Conservation (phyloP, 352 stramenopile species). For the Thraustochytrium sp. region DNA sequence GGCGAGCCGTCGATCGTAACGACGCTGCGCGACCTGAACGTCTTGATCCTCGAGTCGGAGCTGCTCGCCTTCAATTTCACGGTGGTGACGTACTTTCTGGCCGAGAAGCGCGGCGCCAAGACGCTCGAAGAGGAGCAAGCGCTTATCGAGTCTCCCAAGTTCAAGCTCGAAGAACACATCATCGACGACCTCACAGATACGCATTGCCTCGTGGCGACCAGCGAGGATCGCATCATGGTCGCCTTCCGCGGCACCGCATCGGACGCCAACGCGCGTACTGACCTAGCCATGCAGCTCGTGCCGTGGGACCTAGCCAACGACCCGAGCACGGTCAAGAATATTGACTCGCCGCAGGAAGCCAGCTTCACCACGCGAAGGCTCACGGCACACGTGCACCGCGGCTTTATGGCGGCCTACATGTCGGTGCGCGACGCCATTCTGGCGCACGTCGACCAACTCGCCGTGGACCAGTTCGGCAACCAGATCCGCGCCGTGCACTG, state of each 20-base stretch:
- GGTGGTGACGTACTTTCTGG: slow-evolving; percentile 9
- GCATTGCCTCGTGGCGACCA: neutral
- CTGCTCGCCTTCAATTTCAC: slow-evolving; percentile 11
- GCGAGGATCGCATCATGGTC: neutral
- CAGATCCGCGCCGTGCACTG: slow-evolving; percentile 11
- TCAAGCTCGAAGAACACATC: slow-evolving; percentile 13
- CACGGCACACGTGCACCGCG: neutral
- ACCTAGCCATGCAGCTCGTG: neutral
- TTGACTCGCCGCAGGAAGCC: neutral
- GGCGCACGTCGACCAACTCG: neutral
- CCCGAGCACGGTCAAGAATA: neutral
- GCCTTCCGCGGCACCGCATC: slow-evolving; percentile 30
- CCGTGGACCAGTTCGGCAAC: neutral
- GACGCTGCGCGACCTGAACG: neutral
- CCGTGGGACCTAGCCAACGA: neutral
- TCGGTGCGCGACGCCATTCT: neutral
- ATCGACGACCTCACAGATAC: slow-evolving; percentile 12
- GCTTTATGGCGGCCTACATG: neutral
- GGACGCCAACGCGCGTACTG: neutral
- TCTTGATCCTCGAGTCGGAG: neutral
- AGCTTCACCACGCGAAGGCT: neutral
- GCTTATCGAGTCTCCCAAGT: neutral
- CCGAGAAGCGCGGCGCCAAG: neutral
- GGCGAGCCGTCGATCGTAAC: neutral
- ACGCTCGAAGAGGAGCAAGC: slow-evolving; percentile 9